Percentiles rank a stretch among this genome's conserved stretches.
Evolutionary conservation across 805 yeast species (phyloP).

Genomic region (Barnettozyma sucrosica): DNA sequence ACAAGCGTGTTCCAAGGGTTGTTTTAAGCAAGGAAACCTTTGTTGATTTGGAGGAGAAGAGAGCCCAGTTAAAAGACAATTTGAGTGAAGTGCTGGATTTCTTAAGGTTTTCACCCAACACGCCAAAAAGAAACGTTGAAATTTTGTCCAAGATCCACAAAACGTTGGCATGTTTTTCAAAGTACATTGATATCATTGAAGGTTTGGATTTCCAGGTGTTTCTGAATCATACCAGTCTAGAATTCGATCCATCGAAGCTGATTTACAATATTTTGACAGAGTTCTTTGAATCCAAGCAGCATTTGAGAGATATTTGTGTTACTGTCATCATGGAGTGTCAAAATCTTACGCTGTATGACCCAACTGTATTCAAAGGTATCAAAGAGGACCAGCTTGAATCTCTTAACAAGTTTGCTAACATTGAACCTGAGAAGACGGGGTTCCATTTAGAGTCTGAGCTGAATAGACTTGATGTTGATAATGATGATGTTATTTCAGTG

Average conservation of each 20-base stretch:
- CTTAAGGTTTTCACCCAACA: slow-evolving; percentile 35
- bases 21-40: slow-evolving; percentile 47
- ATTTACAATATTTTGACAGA: slow-evolving; percentile 46
- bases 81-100: slow-evolving; percentile 38
- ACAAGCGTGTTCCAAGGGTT: slow-evolving; percentile 32
- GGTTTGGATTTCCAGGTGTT: slow-evolving; percentile 54
- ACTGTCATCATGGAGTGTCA: slow-evolving; percentile 64
- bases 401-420: slow-evolving; percentile 32
- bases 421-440: slow-evolving; percentile 44
- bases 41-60: slow-evolving; percentile 31
- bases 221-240: slow-evolving; percentile 26
- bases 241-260: slow-evolving; percentile 24
- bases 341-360: slow-evolving; percentile 63
- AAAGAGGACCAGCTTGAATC: slow-evolving; percentile 38
- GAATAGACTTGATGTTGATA: slow-evolving; percentile 40
- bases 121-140: slow-evolving; percentile 43
- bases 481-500: slow-evolving; percentile 30
- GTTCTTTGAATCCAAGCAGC: slow-evolving; percentile 69
- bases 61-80: slow-evolving; percentile 33
- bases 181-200: slow-evolving; percentile 48
- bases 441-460: slow-evolving; percentile 41
- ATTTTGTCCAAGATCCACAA: slow-evolving; percentile 49
- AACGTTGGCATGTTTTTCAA: slow-evolving; percentile 42
- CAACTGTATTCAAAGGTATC: slow-evolving; percentile 64
- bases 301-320: slow-evolving; percentile 54